These are phyloP conservation scores for Phellopilus nigrolimitatus DNA, from an alignment of 1,284 basidiomycete species.

Conservation along the genomic window DNA sequence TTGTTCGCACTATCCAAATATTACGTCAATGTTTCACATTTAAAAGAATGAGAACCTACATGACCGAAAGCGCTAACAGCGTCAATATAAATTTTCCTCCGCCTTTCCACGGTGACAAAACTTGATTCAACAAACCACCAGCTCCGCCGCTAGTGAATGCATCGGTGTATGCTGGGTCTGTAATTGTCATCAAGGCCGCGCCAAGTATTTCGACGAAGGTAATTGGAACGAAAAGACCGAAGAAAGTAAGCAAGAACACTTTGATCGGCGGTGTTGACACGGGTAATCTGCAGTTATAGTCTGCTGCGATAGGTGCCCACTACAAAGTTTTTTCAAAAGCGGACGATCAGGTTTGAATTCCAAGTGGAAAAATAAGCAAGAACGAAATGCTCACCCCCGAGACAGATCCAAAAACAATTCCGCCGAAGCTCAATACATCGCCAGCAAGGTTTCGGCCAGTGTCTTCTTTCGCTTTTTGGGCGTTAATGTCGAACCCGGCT, in stretches of 20 bases:
- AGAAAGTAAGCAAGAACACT: conserved; percentile 52
- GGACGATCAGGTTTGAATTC: no score
- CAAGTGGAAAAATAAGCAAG: background rate
- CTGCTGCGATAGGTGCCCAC: conserved; percentile 48
- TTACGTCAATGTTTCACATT: conserved; percentile 6
- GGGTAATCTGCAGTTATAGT: conserved; percentile 53
- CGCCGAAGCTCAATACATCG: conserved; percentile 52
- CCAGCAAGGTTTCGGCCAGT: conserved; percentile 39
- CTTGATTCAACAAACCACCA: conserved; percentile 41
- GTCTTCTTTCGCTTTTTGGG: conserved; percentile 42
- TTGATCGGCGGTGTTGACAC: conserved; percentile 39
- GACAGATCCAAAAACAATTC: conserved; percentile 52
- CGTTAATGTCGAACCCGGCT: conserved; percentile 44
- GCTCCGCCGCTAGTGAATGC: conserved; percentile 47
- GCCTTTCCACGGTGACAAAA: conserved; percentile 42
- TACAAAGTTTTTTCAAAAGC: no score
- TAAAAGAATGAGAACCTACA: conserved; percentile 29
- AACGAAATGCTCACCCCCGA: conserved; percentile 36
- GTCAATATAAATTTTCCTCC: conserved; percentile 59
- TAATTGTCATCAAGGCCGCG: conserved; percentile 52
- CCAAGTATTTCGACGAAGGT: conserved; percentile 52
- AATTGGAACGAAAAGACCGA: conserved; percentile 53
- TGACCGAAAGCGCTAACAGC: conserved; percentile 49
- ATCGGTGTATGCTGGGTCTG: conserved; percentile 43
- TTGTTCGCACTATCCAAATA: conserved; percentile 43